Percentiles rank a stretch among this genome's conserved stretches.
Evolutionary conservation across 2,329 filamentous ascomycete genomes (phyloP).

Genomic region (Apiospora arundinis): DNA sequence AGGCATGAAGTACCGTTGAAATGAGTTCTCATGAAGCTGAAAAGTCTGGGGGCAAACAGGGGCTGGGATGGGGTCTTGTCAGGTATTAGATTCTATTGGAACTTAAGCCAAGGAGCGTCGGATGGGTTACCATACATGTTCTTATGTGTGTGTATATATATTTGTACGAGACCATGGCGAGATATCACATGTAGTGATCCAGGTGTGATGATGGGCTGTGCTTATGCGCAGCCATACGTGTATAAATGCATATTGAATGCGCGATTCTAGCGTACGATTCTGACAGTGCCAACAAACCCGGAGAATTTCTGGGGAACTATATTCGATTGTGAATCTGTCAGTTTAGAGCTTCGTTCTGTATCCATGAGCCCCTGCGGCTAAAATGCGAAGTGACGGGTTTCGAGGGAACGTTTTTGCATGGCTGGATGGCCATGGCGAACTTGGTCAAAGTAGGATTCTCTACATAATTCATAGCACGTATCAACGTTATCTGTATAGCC

Average conservation of each 20-base stretch:
- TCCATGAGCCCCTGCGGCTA: neutral
- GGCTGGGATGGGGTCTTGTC: neutral
- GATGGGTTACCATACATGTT: neutral
- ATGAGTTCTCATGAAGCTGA: neutral
- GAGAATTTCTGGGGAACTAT: neutral
- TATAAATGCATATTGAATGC: neutral
- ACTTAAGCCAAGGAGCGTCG: neutral
- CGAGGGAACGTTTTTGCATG: too few species aligned
- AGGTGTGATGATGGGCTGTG: neutral
- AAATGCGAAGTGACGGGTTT: neutral
- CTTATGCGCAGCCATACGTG: neutral
- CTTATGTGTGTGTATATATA: neutral
- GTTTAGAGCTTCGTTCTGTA: too few species aligned
- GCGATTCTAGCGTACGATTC: neutral
- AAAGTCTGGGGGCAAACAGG: neutral
- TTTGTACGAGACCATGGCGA: neutral
- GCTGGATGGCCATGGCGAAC: neutral
- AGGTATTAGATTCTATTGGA: neutral
- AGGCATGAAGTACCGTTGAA: neutral
- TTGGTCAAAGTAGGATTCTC: neutral
- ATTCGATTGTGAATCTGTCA: neutral
- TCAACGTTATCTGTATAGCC: conserved; percentile 2
- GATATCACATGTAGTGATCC: neutral
- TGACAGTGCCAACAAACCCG: neutral
- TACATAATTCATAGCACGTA: neutral